These are phyloP conservation scores for Alternaria viburni DNA, from an alignment of 2,329 filamentous ascomycete genomes.

Conservation along the genomic window DNA sequence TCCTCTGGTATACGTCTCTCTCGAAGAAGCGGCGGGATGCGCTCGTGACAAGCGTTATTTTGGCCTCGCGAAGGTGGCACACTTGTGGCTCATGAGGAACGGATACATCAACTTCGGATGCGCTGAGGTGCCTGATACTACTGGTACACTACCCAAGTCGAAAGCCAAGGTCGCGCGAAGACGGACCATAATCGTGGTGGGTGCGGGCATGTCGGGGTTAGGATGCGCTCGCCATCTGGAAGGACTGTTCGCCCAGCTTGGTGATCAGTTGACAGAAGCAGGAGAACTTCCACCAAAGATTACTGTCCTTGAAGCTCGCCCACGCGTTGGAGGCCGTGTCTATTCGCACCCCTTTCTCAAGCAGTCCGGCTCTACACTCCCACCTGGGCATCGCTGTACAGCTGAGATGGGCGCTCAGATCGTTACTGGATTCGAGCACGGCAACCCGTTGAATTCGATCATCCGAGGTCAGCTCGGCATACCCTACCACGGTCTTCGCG, in stretches of 20 bases:
- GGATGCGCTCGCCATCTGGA: constrained; percentile 92
- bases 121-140: constrained; percentile 68
- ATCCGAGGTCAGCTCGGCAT: constrained; percentile 89
- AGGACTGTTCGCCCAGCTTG: constrained; percentile 81
- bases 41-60: constrained; percentile 89
- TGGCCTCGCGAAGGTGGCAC: constrained; percentile 83
- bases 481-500: constrained; percentile 80
- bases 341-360: constrained; percentile 79
- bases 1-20: constrained; percentile 79
- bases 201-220: constrained; percentile 91
- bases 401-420: constrained; percentile 99
- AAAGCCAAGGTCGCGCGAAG: constrained; percentile 57
- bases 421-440: constrained; percentile 93
- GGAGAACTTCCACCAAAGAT: constrained; percentile 76
- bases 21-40: constrained; percentile 88
- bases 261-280: constrained; percentile 67
- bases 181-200: constrained; percentile 83
- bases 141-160: constrained; percentile 41
- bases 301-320: constrained; percentile 83
- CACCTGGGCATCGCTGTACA: constrained; percentile 69
- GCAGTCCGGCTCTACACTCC: constrained; percentile 61
- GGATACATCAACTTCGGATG: constrained; percentile 98
- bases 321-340: constrained; percentile 87
- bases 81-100: constrained; percentile 87
- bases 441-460: constrained; percentile 90